Base-by-base conservation (phyloP, 1,284 basidiomycete species). In the Rhodofomes roseus region DNA sequence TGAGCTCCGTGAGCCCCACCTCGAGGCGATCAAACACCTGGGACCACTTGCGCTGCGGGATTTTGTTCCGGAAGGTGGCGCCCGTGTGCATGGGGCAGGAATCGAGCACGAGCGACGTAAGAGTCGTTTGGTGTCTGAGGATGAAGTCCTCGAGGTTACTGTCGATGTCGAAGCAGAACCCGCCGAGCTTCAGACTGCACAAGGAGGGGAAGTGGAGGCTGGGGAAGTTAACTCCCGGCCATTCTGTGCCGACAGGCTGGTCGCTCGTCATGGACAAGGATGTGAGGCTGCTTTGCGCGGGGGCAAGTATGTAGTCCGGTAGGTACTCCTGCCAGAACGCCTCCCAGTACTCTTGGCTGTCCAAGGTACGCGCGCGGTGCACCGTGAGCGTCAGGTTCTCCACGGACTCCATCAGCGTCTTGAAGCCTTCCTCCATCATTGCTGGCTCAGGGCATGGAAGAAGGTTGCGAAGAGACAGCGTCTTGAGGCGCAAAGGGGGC, bases 261-360 rank as follows among this genome's bases (percentile, higher is more conserved):
- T 68, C 65, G 57, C 64, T 68, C 51, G 56, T 58, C 11, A 68
- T 60, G 22, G 60, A 31, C 36, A 68, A 64, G 18, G 62, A 64
- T 29, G 61, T 66, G 23, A 68, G 60, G 22, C 39, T 54, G 9
- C 43, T 29, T 27, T 63, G 60, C 5, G 67, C 56, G 5, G 65
- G 63, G 12, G 52, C 55, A 27, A 68, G 64, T 55, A 68, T 52
- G 6, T 58, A 62, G 27, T 57, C 56, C 11, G 63, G 63, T 40
- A 67, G 54, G 48, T 60, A 62, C 56, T 60, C 60, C 22, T 43
- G 54, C 66, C 67, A 68, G 58, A 67, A 63, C 53, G 54, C 57
- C 9, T 55, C 57, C 62, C 63, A 64, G 31, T 63, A 58, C 41
- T 64, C 63, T 53, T 57, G 56, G n/a, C 43, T 20, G 29, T 60